Evolutionary conservation across 805 yeast genomes (phyloP), one percentile per base, ranked within the genome.

Genomic region (Candida chauliodis): DNA sequence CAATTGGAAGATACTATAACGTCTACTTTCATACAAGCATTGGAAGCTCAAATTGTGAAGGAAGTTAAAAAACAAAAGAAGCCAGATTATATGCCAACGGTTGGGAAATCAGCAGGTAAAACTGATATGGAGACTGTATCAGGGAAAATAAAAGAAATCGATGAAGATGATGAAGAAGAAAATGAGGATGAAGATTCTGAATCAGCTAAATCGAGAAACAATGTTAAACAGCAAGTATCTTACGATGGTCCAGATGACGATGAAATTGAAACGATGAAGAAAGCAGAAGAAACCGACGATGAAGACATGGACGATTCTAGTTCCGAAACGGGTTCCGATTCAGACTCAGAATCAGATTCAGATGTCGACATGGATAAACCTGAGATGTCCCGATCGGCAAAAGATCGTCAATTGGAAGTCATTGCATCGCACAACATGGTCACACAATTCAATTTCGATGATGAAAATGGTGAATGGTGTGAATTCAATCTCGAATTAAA

Each of bases 201-300:
- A 46, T 87, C 77, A 44, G 78, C 73, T 52, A 75, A 70, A 47
- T 65, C 73, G 37, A 82, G 81, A 49, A 31, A 33, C 26, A 41
- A 41, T 22, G 71, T 80, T 26, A 87, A 88, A 51, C 95, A 90
- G 65, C 81, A 95, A 13, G 91, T 85, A 27, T 88, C 96, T 2
- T 88, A 88, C 51, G 98, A 90, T 47, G 95, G 79, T 11, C 96
- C 96, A 23, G 98, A 90, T 63, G 97, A 90, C 46, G 98, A 88
- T 21, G 97, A 90, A 56, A 69, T 86, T 44, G 97, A 88, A 58
- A 85, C 86, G 36, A 85, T 87, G 90, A 81, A 81, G 63, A 75
- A 75, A 53, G 95, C 85, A 36, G 91, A 84, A 59, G 77, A 82
- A 51, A 79, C 90, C 28, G n/a, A n/a, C n/a, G 88, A 79, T 46